Evolutionary conservation across 768 basidiomycete species (phyloP), one percentile per base, ranked within the genome.

Genomic region (Neoboletus brunneissimus): DNA sequence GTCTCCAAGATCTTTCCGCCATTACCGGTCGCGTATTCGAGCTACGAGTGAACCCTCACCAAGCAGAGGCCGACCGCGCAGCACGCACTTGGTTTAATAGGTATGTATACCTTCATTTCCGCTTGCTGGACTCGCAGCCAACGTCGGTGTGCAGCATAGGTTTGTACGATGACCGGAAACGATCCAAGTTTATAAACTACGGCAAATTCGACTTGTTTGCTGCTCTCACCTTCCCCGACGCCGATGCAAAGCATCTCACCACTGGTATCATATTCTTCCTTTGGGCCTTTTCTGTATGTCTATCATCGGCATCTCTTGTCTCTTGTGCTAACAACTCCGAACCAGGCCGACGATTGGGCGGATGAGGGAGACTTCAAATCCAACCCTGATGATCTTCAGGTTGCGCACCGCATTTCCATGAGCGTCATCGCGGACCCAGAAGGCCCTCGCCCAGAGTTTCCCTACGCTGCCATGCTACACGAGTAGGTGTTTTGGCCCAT

Each of bases 381-480:
- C 6, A 72, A 67, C 18, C 74, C 74, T 6, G 75, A 75, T 12
- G 67, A 60, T 25, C 69, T 76, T 20, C 65, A 67, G 35, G 65
- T 70, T 0, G 70, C 73, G 8, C 74, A 75, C 11, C 58, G 67
- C 27, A 54, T 75, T 29, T 75, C 74, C n/a, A 58, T 62, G 41
- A 54, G 53, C 23, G 67, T 76, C 6, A 51, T 75, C 18, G 56
- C 51, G 2, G 18, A 73, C 41, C 70, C 72, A 12, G 64, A 67
- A 0, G 58, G 60, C 5, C 58, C 69, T 9, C 66, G 67, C 23
- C 74, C 74, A 0, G 54, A 68, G 15, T 71, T 72, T 50, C 65
- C 72, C 12, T 76, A 76, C 35, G 74, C 74, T 25, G 73, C 74
- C 29, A 75, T 75, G 74, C 49, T 75, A 18, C 67, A 76, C 54